Conservation (phyloP, 139 green algal genomes). For the Tetradesmus lagerheimii region DNA sequence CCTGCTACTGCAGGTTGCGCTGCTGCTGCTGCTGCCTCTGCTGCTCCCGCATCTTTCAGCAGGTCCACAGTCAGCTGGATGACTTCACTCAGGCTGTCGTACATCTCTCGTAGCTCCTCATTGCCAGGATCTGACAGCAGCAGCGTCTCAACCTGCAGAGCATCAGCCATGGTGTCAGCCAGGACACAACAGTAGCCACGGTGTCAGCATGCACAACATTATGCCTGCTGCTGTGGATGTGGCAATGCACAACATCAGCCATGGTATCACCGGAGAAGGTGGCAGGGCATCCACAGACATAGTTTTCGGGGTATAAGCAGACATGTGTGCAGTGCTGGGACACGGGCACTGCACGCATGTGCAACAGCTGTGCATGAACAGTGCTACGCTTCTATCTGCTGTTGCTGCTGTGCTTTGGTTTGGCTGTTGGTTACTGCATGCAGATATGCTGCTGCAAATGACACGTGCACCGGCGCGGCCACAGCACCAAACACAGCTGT, state of each 20-base stretch:
- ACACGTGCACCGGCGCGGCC: too few relatives aligned
- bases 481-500: not conserved
- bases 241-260: too few relatives aligned
- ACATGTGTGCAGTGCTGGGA: not conserved
- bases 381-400: not conserved
- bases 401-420: not conserved
- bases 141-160: conserved; percentile 77
- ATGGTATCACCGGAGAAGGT: too few relatives aligned
- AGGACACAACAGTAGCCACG: too few relatives aligned
- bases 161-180: too few relatives aligned
- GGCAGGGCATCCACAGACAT: too few relatives aligned
- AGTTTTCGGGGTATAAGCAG: too few relatives aligned
- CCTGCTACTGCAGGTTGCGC: conserved; percentile 11
- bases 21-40: conserved; percentile 32
- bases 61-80: conserved; percentile 84
- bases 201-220: too few relatives aligned
- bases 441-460: too few relatives aligned
- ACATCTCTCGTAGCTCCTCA: conserved; percentile 81
- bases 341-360: not conserved
- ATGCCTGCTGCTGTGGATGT: too few relatives aligned
- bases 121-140: conserved; percentile 79
- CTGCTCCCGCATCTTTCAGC: conserved; percentile 61
- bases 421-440: not conserved
- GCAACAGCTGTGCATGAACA: not conserved
- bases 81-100: conserved; percentile 78